Conservation (phyloP, 768 basidiomycete species). For the Lactarius sp. region DNA sequence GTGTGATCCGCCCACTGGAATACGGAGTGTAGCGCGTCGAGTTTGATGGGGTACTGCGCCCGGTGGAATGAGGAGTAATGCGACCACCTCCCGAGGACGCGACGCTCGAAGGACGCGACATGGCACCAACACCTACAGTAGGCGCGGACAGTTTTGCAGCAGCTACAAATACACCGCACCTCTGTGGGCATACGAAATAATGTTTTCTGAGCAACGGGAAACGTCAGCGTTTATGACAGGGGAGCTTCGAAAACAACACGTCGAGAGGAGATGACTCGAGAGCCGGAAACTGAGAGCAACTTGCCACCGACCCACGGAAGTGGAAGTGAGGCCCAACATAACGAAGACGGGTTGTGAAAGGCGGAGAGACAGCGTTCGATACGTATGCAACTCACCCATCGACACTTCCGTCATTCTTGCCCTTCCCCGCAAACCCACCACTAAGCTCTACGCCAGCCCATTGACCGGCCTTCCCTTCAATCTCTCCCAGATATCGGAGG, state of each 20-base stretch:
- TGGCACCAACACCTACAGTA: constrained; percentile 53
- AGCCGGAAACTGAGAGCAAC: background rate
- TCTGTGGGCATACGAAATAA: constrained; percentile 82
- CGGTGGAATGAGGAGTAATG: constrained; percentile 37
- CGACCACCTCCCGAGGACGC: constrained; percentile 61
- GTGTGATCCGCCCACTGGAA: constrained; percentile 43
- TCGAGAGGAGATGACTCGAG: constrained; percentile 1
- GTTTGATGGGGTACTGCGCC: constrained; percentile 28
- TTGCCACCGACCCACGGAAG: background rate
- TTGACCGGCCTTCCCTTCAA: constrained; percentile 81
- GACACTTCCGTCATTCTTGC: constrained; percentile 93
- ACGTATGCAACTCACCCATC: constrained; percentile 58
- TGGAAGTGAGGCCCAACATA: background rate
- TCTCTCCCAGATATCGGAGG: constrained; percentile 75
- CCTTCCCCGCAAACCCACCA: constrained; percentile 82
- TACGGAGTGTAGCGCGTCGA: constrained; percentile 49
- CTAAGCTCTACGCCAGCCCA: constrained; percentile 94
- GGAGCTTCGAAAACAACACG: background rate
- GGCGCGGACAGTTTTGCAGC: constrained; percentile 74
- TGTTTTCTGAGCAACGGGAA: constrained; percentile 14
- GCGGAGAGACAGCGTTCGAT: constrained; percentile 11
- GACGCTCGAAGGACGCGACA: constrained; percentile 68
- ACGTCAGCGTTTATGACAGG: background rate
- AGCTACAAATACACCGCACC: constrained; percentile 90
- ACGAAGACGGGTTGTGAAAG: constrained; percentile 6